Percentiles rank a stretch among this genome's conserved stretches.
Evolutionary conservation across 2,329 filamentous ascomycete genomes (phyloP).

Genomic region (Beauveria caledonica): DNA sequence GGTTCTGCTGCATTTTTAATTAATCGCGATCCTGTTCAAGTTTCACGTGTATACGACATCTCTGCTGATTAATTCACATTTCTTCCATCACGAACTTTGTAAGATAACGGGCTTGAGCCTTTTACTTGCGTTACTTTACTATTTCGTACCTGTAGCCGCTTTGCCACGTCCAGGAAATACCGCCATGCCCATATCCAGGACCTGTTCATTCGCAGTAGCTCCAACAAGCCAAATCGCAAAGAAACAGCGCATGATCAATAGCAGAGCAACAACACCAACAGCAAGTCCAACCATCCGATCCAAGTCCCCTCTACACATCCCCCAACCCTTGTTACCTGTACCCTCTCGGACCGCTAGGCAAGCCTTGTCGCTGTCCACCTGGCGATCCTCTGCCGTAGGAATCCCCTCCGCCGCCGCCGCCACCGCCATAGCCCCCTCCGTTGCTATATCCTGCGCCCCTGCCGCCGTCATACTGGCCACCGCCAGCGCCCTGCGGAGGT

Average conservation of each 20-base stretch:
- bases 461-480: slow-evolving; percentile 21
- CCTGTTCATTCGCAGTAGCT: neutral
- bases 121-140: neutral
- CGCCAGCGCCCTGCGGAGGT: neutral
- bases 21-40: neutral
- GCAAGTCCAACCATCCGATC: neutral
- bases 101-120: neutral
- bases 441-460: slow-evolving; percentile 25
- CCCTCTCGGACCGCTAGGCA: slow-evolving; percentile 38
- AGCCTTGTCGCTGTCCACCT: slow-evolving; percentile 28
- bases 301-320: neutral
- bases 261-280: neutral
- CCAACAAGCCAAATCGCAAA: neutral
- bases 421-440: slow-evolving; percentile 24
- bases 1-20: neutral
- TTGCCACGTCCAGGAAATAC: neutral
- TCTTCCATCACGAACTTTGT: neutral
- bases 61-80: neutral
- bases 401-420: slow-evolving; percentile 18
- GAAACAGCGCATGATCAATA: neutral
- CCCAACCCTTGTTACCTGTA: slow-evolving; percentile 22
- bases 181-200: neutral
- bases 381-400: neutral
- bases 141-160: neutral
- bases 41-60: neutral